Evolutionary conservation across 176 grass and related monocot genomes (phyloP).

Genomic region (Bolboschoenus planiculmis): DNA sequence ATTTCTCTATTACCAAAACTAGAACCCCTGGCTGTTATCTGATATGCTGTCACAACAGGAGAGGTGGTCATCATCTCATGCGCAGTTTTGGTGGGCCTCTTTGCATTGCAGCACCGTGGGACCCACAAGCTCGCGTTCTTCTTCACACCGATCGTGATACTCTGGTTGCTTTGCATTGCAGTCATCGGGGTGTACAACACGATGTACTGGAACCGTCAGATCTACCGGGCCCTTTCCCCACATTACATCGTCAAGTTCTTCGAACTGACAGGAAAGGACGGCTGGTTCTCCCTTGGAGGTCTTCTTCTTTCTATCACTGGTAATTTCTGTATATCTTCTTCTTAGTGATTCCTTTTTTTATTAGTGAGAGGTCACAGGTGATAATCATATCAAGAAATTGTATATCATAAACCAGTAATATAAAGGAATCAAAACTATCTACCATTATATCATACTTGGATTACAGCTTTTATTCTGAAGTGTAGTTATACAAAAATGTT

Average conservation of each 20-base stretch:
- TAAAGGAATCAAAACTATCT: not conserved
- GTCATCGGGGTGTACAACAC: slow-evolving; percentile 80
- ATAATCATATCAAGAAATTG: not conserved
- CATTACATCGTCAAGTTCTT: slow-evolving; percentile 74
- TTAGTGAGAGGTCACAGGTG: not conserved
- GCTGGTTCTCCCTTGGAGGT: slow-evolving; percentile 90
- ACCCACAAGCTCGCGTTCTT: slow-evolving; percentile 83
- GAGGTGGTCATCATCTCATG: slow-evolving; percentile 77
- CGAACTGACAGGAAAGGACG: slow-evolving; percentile 65
- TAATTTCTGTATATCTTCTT: slow-evolving; percentile 16
- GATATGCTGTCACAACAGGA: slow-evolving; percentile 36
- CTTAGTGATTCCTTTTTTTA: too few relatives aligned
- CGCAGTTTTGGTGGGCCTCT: slow-evolving; percentile 74
- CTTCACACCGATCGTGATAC: slow-evolving; percentile 76
- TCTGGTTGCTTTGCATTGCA: slow-evolving; percentile 72
- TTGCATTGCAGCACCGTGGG: slow-evolving; percentile 82
- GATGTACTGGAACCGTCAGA: slow-evolving; percentile 72
- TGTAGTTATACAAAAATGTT: not conserved
- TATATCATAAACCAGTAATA: not conserved
- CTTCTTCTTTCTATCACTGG: slow-evolving; percentile 90
- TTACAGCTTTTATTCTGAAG: not conserved
- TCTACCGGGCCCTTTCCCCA: slow-evolving; percentile 77
- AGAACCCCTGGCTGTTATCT: not conserved
- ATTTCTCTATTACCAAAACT: not conserved
- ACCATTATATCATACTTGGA: not conserved